These are phyloP conservation scores for Clarkia xantiana DNA, from an alignment of 345 rosid species.

Conservation along the genomic window DNA sequence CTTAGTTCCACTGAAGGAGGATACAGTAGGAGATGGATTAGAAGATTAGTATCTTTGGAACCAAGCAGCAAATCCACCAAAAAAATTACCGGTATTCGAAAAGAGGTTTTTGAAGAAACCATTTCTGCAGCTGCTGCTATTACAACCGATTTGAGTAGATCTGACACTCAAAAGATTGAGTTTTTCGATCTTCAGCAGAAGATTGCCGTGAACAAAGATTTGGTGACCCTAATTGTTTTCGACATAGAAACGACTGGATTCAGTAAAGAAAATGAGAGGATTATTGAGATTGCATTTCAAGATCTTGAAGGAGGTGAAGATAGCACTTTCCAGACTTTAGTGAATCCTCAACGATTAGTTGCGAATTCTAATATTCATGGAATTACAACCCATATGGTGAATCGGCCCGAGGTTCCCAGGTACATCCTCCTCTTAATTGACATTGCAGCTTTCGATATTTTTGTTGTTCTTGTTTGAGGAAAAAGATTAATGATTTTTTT, in stretches of 20 bases:
- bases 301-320: slow-evolving; percentile 77
- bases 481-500: too few species aligned
- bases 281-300: slow-evolving; percentile 68
- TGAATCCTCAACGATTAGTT: slow-evolving; percentile 55
- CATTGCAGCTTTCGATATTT: background rate
- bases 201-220: slow-evolving; percentile 36
- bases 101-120: slow-evolving; percentile 25
- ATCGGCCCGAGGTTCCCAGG: slow-evolving; percentile 76
- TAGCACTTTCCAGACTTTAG: slow-evolving; percentile 71
- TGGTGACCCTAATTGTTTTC: slow-evolving; percentile 39
- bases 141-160: slow-evolving; percentile 24
- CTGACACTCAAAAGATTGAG: slow-evolving; percentile 23
- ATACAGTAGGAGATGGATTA: slow-evolving; percentile 39
- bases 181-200: slow-evolving; percentile 30
- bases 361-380: slow-evolving; percentile 39
- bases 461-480: background rate
- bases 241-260: slow-evolving; percentile 82
- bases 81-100: slow-evolving; percentile 19
- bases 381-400: slow-evolving; percentile 62
- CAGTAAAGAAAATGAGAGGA: slow-evolving; percentile 30
- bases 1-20: slow-evolving; percentile 42
- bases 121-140: slow-evolving; percentile 27
- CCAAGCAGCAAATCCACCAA: slow-evolving; percentile 19
- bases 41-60: slow-evolving; percentile 33
- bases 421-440: slow-evolving; percentile 10